Percentiles rank a stretch among this genome's conserved stretches.
phyloP scores from a whole-genome alignment of 176 grass and related monocot genomes.

The Paspalum vaginatum region DNA sequence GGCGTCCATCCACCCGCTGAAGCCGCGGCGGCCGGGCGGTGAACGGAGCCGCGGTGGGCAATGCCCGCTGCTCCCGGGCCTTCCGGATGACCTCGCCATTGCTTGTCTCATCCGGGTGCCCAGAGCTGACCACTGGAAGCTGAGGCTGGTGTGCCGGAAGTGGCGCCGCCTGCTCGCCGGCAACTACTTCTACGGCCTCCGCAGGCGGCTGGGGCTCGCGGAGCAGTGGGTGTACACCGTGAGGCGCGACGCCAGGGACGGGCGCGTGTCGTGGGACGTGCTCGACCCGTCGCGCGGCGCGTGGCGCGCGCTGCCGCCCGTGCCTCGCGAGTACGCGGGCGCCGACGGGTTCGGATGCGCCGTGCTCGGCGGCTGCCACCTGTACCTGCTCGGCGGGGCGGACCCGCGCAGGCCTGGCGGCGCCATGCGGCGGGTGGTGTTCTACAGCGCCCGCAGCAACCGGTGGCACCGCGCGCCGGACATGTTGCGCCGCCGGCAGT shows the following conservation, averaged over 20 bases:
- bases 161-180: conserved; percentile 75
- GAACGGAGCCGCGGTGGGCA: conserved; percentile 36
- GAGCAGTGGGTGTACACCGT: conserved; percentile 81
- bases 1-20: conserved; percentile 77
- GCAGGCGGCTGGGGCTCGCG: conserved; percentile 51
- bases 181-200: conserved; percentile 86
- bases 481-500: conserved; percentile 72
- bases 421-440: conserved; percentile 73
- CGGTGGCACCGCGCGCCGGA: conserved; percentile 84
- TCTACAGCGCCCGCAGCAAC: conserved; percentile 77
- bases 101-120: conserved; percentile 76
- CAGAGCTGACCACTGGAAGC: conserved; percentile 60
- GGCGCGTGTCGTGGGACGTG: conserved; percentile 59
- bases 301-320: conserved; percentile 69
- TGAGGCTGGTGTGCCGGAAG: conserved; percentile 65
- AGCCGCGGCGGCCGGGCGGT: conserved; percentile 8
- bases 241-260: conserved; percentile 53
- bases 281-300: conserved; percentile 54
- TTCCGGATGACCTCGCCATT: conserved; percentile 78
- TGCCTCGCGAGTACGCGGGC: conserved; percentile 64
- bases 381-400: conserved; percentile 69
- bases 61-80: conserved; percentile 63
- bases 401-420: conserved; percentile 38
- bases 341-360: conserved; percentile 72
- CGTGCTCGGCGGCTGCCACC: conserved; percentile 71